Evolutionary conservation across 2,329 filamentous ascomycete genomes (phyloP).

Genomic region (Ceratocystiopsis sp.): DNA sequence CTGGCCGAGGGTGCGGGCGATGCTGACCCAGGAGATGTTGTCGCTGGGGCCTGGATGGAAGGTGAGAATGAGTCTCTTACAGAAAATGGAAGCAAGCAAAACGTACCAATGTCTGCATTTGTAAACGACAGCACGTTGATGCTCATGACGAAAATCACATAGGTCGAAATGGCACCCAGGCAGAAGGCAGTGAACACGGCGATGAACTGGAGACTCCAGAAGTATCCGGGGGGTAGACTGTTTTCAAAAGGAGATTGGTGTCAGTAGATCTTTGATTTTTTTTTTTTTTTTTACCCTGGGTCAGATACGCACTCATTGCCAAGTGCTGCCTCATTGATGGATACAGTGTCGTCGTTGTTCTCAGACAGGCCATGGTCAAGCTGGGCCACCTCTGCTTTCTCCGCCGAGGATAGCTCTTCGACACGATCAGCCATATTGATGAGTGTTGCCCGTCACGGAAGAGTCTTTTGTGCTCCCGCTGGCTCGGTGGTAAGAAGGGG

Average conservation of each 20-base stretch:
- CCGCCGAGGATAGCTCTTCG: too few species aligned
- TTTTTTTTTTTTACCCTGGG: neutral
- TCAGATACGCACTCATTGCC: neutral
- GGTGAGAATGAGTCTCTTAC: neutral
- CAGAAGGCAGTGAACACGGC: conserved; percentile 18
- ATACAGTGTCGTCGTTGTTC: neutral
- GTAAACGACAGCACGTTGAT: conserved; percentile 17
- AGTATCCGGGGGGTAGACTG: conserved; percentile 14
- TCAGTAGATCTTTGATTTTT: neutral
- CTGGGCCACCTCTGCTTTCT: too few species aligned
- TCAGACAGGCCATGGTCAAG: neutral
- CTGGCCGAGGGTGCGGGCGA: conserved; percentile 19
- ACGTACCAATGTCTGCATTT: conserved; percentile 4
- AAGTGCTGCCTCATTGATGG: neutral
- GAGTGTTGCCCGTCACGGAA: too few species aligned
- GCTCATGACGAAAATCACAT: conserved; percentile 17
- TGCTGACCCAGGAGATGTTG: conserved; percentile 20
- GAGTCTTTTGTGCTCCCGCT: too few species aligned
- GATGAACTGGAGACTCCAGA: conserved; percentile 18
- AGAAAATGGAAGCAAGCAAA: neutral
- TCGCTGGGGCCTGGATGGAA: conserved; percentile 13
- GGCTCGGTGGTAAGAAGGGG: too few species aligned
- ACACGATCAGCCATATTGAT: too few species aligned
- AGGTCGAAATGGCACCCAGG: conserved; percentile 18
- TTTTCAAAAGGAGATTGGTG: conserved; percentile 11